A percentile compares a stretch with the other conserved stretches of the same genome.
Conservation (phyloP, 805 yeast genomes). For the Teunomyces cretensis region DNA sequence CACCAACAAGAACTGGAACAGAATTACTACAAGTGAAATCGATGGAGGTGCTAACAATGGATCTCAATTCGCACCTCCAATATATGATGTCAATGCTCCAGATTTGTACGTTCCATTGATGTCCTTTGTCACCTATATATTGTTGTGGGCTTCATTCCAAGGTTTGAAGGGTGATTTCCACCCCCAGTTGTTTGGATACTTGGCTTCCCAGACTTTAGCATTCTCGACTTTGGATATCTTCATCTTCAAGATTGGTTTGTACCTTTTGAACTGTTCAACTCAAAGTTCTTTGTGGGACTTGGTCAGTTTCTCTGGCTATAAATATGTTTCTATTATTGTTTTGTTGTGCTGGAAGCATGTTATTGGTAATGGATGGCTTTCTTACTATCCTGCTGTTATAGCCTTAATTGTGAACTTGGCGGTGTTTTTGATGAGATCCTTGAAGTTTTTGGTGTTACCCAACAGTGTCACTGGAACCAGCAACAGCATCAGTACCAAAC, state of each 20-base stretch:
- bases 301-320: slow-evolving; percentile 89
- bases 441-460: slow-evolving; percentile 68
- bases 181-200: slow-evolving; percentile 86
- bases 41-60: slow-evolving; percentile 31
- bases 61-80: slow-evolving; percentile 65
- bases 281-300: slow-evolving; percentile 71
- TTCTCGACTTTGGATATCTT: slow-evolving; percentile 74
- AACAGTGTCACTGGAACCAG: slow-evolving; percentile 37
- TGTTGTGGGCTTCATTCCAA: slow-evolving; percentile 78
- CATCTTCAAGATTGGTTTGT: slow-evolving; percentile 77
- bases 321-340: slow-evolving; percentile 78
- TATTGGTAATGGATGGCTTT: slow-evolving; percentile 32
- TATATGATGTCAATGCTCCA: slow-evolving; percentile 89
- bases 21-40: slow-evolving; percentile 38
- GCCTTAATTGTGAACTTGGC: slow-evolving; percentile 46
- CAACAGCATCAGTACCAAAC: slow-evolving; percentile 61
- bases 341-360: slow-evolving; percentile 53
- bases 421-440: slow-evolving; percentile 66
- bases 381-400: slow-evolving; percentile 35
- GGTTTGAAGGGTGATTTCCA: slow-evolving; percentile 90
- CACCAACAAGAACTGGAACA: slow-evolving; percentile 78
- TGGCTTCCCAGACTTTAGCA: slow-evolving; percentile 83
- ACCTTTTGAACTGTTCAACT: slow-evolving; percentile 68
- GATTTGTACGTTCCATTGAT: slow-evolving; percentile 94
- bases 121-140: slow-evolving; percentile 85